Conservation (phyloP, 495 filamentous ascomycete species). For the Daldinia grandis region DNA sequence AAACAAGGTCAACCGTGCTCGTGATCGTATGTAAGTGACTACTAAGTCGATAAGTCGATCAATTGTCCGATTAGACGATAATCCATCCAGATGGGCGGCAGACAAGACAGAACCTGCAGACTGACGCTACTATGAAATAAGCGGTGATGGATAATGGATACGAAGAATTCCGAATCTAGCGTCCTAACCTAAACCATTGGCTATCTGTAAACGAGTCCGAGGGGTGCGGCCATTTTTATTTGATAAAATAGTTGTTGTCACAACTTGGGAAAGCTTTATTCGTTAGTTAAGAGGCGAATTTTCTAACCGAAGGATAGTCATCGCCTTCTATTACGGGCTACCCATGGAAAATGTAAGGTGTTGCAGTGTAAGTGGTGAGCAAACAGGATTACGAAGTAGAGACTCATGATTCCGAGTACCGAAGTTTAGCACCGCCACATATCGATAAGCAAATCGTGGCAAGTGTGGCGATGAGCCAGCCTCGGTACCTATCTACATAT, state of each 20-base stretch:
- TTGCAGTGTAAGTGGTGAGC: neutral
- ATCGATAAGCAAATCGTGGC: neutral
- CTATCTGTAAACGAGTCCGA: neutral
- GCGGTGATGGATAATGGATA: constrained; percentile 29
- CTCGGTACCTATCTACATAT: too few species aligned
- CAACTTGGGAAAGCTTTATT: neutral
- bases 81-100: neutral
- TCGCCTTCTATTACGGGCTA: constrained; percentile 1
- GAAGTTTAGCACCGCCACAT: neutral
- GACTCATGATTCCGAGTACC: neutral
- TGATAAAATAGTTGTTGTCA: neutral
- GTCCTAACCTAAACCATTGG: constrained; percentile 4
- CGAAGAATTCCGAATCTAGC: constrained; percentile 20
- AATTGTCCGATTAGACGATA: constrained; percentile 1
- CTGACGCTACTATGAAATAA: constrained; percentile 22
- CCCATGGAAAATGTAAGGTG: neutral
- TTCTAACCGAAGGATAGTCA: neutral
- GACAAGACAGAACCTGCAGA: constrained; percentile 9
- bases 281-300: neutral
- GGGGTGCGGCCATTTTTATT: neutral
- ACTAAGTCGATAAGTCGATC: constrained; percentile 15
- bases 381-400: neutral
- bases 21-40: constrained; percentile 9
- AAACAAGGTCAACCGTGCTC: constrained; percentile 7
- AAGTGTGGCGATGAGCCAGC: constrained; percentile 1